Evolutionary conservation across 352 stramenopile species (phyloP).

Genomic region (Plasmopara halstedii): DNA sequence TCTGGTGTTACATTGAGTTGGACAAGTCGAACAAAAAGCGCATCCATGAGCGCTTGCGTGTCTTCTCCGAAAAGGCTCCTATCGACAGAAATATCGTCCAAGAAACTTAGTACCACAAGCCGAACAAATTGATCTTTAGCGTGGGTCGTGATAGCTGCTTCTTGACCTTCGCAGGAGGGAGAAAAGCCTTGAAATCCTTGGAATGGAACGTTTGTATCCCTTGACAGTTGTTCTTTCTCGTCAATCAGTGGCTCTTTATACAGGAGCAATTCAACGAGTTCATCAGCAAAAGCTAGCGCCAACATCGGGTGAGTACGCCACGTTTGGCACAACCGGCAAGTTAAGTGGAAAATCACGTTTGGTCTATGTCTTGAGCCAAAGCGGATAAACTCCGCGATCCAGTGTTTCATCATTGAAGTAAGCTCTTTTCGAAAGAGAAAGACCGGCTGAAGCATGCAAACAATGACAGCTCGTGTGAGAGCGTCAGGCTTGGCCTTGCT

Average conservation of each 20-base stretch:
- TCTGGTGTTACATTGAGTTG: conserved; percentile 49
- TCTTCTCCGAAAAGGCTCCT: neutral
- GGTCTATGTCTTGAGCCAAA: conserved; percentile 56
- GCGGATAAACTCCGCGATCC: conserved; percentile 39
- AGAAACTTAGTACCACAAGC: conserved; percentile 54
- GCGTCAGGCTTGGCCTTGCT: conserved; percentile 61
- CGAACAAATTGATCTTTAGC: conserved; percentile 64
- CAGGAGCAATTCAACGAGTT: conserved; percentile 60
- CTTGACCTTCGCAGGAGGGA: neutral
- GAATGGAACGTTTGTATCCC: conserved; percentile 8
- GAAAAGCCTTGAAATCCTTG: conserved; percentile 20
- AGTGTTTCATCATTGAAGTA: conserved; percentile 41
- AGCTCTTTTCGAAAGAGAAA: conserved; percentile 34
- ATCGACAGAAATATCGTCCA: conserved; percentile 47
- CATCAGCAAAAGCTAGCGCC: conserved; percentile 46
- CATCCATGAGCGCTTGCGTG: conserved; percentile 28
- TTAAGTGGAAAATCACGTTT: conserved; percentile 75
- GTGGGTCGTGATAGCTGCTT: conserved; percentile 18
- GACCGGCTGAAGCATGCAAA: conserved; percentile 61
- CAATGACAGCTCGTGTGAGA: conserved; percentile 56
- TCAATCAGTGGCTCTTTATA: conserved; percentile 77
- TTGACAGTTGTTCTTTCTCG: conserved; percentile 42
- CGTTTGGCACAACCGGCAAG: conserved; percentile 53
- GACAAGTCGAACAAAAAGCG: conserved; percentile 33
- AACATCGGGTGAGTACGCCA: conserved; percentile 46